These are phyloP conservation scores for Russula earlei DNA, from an alignment of 768 basidiomycete species.

Conservation along the genomic window DNA sequence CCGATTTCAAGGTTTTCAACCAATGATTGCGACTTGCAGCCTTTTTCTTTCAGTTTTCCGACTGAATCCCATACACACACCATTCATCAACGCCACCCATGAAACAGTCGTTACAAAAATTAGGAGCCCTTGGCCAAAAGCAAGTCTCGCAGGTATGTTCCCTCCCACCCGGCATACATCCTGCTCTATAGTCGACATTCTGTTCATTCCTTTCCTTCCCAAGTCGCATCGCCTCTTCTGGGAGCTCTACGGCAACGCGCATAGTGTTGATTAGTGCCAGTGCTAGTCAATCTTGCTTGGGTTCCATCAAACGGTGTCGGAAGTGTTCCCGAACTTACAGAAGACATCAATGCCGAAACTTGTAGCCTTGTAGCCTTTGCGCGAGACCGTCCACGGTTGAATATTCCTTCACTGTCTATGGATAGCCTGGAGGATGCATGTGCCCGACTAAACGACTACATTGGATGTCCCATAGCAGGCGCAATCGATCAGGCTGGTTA, in stretches of 20 bases:
- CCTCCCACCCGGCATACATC: constrained; percentile 15
- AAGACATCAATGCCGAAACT: constrained; percentile 20
- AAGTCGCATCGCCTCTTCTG: constrained; percentile 31
- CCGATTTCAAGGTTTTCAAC: too few relatives aligned
- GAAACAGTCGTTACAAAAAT: neutral
- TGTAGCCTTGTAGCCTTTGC: constrained; percentile 48
- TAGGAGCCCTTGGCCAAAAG: neutral
- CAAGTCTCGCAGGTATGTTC: constrained; percentile 14
- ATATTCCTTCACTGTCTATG: constrained; percentile 39
- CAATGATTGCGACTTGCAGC: too few relatives aligned
- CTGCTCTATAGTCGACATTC: constrained; percentile 10
- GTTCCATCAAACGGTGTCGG: constrained; percentile 21
- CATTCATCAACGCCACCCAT: neutral
- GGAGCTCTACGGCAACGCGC: constrained; percentile 38
- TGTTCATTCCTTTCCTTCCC: constrained; percentile 15
- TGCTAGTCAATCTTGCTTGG: constrained; percentile 55
- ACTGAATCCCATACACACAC: neutral
- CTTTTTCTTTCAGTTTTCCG: too few relatives aligned
- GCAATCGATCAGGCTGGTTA: constrained; percentile 22
- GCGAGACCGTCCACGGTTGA: constrained; percentile 34
- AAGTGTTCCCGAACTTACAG: constrained; percentile 20
- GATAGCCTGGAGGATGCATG: constrained; percentile 44
- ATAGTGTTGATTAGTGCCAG: constrained; percentile 42
- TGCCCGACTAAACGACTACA: constrained; percentile 22
- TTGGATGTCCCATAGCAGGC: neutral